Conservation (phyloP, 768 basidiomycete species). For the Inosperma sp. region DNA sequence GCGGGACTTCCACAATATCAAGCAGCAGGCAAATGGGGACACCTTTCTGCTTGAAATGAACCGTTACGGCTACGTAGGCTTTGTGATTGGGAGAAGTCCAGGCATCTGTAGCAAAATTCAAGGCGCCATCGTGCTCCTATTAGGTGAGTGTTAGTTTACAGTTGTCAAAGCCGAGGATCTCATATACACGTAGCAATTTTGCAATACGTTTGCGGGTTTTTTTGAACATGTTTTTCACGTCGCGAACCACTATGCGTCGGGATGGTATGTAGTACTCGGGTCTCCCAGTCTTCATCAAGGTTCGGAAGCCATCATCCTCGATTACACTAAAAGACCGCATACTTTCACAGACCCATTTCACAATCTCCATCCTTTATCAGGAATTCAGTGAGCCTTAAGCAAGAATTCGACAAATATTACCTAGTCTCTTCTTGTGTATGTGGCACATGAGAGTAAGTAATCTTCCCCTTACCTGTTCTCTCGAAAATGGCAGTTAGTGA, state of each 20-base stretch:
- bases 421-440: constrained; percentile 13
- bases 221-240: constrained; percentile 23
- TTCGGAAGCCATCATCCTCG: constrained; percentile 25
- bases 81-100: constrained; percentile 37
- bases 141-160: not conserved
- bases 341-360: constrained; percentile 32
- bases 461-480: constrained; percentile 7
- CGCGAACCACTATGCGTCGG: constrained; percentile 26
- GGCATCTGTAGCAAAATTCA: constrained; percentile 24
- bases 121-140: constrained; percentile 4
- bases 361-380: constrained; percentile 29
- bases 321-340: constrained; percentile 31
- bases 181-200: not conserved
- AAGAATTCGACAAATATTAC: not conserved
- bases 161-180: no score
- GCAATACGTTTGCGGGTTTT: not conserved
- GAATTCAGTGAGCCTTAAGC: no score
- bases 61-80: constrained; percentile 27
- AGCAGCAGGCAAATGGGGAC: constrained; percentile 25
- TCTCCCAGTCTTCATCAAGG: constrained; percentile 31
- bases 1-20: constrained; percentile 34
- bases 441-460: constrained; percentile 12
- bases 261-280: constrained; percentile 34
- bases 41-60: constrained; percentile 32
- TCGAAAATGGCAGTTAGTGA: constrained; percentile 29